A percentile compares a stretch with the other conserved stretches of the same genome.
phyloP scores from a whole-genome alignment of 805 yeast species.

The Schwanniomyces pseudopolymorphus region DNA sequence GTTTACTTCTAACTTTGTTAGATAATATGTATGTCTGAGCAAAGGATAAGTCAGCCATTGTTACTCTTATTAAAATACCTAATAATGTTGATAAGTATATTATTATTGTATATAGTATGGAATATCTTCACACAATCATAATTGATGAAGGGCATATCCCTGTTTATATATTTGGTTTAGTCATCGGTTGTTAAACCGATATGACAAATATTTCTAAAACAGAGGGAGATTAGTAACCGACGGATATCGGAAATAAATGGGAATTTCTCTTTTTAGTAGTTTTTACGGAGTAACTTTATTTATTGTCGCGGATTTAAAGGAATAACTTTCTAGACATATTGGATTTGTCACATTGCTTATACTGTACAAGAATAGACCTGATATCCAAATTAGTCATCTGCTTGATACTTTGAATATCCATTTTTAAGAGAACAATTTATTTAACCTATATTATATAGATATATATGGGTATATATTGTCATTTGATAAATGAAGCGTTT shows the following conservation, averaged over 20 bases:
- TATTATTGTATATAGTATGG: too few relatives aligned
- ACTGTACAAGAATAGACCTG: neutral
- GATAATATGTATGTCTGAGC: constrained; percentile 62
- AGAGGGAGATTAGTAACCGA: neutral
- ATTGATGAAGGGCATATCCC: neutral
- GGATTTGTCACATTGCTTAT: neutral
- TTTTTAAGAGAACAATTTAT: too few relatives aligned
- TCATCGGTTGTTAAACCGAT: constrained; percentile 5
- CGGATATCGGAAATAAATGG: neutral
- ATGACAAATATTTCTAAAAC: neutral
- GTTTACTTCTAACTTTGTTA: constrained; percentile 60
- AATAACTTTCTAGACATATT: neutral
- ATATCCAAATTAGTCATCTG: neutral
- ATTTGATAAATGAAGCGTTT: too few relatives aligned
- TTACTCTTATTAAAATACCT: neutral
- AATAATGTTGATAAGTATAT: neutral
- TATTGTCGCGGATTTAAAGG: neutral
- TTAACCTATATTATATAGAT: too few relatives aligned
- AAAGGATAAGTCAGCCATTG: constrained; percentile 25
- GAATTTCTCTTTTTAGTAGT: neutral
- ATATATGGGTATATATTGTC: too few relatives aligned
- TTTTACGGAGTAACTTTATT: neutral
- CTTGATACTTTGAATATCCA: too few relatives aligned
- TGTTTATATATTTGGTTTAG: constrained; percentile 2
- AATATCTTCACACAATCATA: too few relatives aligned